Evolutionary conservation across 495 filamentous ascomycete genomes (phyloP).

Genomic region (Trichocladium uniseriatum): DNA sequence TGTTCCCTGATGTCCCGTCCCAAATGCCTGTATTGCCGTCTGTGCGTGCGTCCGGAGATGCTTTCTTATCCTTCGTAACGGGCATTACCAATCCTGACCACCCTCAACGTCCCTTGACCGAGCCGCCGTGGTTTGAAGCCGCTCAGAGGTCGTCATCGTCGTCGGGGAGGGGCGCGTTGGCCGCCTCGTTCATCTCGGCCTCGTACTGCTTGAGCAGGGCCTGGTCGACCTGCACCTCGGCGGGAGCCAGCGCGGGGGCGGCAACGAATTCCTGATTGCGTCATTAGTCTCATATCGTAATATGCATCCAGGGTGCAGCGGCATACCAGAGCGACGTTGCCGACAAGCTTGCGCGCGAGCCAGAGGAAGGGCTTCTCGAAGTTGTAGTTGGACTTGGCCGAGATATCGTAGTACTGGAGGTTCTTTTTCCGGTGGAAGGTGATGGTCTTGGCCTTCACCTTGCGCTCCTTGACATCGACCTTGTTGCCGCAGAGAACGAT

Average conservation of each 20-base stretch:
- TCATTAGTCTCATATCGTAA: neutral
- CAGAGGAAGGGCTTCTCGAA: slow-evolving; percentile 99
- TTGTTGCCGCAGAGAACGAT: slow-evolving; percentile 99
- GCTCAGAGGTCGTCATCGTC: slow-evolving; percentile 64
- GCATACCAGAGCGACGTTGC: slow-evolving; percentile 80
- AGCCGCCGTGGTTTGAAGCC: slow-evolving; percentile 5
- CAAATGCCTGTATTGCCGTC: slow-evolving; percentile 17
- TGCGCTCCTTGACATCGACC: slow-evolving; percentile 99
- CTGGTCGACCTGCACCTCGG: slow-evolving; percentile 80
- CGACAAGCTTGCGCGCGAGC: slow-evolving; percentile 96
- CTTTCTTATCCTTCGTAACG: slow-evolving; percentile 24
- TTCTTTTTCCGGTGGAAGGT: slow-evolving; percentile 99
- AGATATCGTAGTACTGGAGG: slow-evolving; percentile 99
- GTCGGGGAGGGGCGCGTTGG: slow-evolving; percentile 78
- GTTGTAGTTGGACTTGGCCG: slow-evolving; percentile 99
- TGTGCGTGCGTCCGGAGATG: slow-evolving; percentile 15
- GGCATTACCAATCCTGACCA: slow-evolving; percentile 22
- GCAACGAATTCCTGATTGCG: slow-evolving; percentile 84
- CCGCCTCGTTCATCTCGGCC: slow-evolving; percentile 79
- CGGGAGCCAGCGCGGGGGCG: slow-evolving; percentile 85
- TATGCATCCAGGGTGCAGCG: neutral
- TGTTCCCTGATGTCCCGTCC: slow-evolving; percentile 9
- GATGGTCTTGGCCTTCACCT: slow-evolving; percentile 99
- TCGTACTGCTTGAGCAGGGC: slow-evolving; percentile 71
- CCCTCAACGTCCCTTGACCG: slow-evolving; percentile 6